phyloP scores from a whole-genome alignment of 805 yeast genomes.

The Wickerhamomyces hampshirensis region DNA sequence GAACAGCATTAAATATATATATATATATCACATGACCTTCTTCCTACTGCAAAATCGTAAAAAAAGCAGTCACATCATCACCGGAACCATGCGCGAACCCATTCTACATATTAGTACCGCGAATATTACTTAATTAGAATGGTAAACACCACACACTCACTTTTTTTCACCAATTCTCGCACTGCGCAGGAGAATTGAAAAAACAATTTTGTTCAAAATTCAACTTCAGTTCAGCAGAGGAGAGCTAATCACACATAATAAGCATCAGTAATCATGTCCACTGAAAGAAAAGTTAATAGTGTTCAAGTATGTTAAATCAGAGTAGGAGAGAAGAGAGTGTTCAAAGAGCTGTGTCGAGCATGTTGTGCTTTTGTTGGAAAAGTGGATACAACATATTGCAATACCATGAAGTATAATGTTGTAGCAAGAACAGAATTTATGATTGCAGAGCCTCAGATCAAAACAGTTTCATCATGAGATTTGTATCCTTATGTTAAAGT shows the following conservation, averaged over 20 bases:
- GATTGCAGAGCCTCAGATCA: too few species aligned
- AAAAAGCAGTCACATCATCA: slow-evolving; percentile 13
- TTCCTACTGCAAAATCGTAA: not conserved
- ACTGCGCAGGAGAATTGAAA: slow-evolving; percentile 12
- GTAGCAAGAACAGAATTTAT: too few species aligned
- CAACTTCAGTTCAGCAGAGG: slow-evolving; percentile 6
- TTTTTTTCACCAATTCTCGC: slow-evolving; percentile 7
- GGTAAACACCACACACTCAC: slow-evolving; percentile 4
- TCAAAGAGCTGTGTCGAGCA: not conserved
- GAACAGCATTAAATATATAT: too few species aligned
- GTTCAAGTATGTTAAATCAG: slow-evolving; percentile 67
- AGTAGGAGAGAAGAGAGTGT: slow-evolving; percentile 2
- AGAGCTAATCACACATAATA: slow-evolving; percentile 7
- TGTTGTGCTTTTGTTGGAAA: too few species aligned
- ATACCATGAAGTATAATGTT: too few species aligned
- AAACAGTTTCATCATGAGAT: too few species aligned
- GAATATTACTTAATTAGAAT: slow-evolving; percentile 10
- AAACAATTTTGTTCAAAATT: slow-evolving; percentile 22
- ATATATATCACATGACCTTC: not conserved
- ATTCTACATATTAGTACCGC: slow-evolving; percentile 3
- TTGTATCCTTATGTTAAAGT: too few species aligned
- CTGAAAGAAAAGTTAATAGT: slow-evolving; percentile 57
- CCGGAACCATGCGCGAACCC: slow-evolving; percentile 1
- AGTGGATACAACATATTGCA: too few species aligned
- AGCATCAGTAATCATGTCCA: slow-evolving; percentile 47